phyloP scores from a whole-genome alignment of 2,329 filamentous ascomycete genomes.

The Diaporthe ilicicola region DNA sequence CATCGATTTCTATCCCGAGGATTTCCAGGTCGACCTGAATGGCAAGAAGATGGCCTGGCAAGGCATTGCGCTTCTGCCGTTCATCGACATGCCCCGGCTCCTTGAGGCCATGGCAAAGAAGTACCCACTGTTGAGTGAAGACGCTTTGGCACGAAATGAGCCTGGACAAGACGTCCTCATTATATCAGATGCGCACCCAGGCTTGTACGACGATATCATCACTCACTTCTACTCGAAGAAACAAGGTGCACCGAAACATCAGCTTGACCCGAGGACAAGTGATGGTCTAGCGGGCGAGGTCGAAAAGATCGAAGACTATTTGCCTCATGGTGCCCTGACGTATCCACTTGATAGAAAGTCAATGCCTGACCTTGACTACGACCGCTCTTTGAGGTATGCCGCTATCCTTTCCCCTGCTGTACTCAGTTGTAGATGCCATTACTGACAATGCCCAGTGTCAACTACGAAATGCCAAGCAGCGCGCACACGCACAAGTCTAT shows the following conservation, averaged over 20 bases:
- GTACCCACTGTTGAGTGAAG: constrained; percentile 80
- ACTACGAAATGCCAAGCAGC: constrained; percentile 82
- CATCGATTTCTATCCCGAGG: constrained; percentile 96
- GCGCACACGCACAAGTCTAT: constrained; percentile 88
- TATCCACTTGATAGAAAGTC: constrained; percentile 78
- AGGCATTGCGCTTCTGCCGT: constrained; percentile 90
- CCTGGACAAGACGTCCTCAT: constrained; percentile 84
- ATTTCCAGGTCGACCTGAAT: constrained; percentile 93
- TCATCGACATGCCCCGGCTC: constrained; percentile 91
- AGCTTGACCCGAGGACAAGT: constrained; percentile 77
- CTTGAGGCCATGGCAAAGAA: constrained; percentile 83
- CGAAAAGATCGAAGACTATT: constrained; percentile 82
- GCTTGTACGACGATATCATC: constrained; percentile 84
- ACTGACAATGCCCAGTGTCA: constrained; percentile 67
- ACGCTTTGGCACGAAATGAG: constrained; percentile 81
- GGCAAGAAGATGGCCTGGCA: constrained; percentile 99
- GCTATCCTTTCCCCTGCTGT: constrained; percentile 12
- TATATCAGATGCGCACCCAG: constrained; percentile 81
- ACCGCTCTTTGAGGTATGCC: constrained; percentile 83
- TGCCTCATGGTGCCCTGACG: constrained; percentile 82
- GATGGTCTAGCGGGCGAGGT: constrained; percentile 83
- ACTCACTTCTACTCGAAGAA: constrained; percentile 93
- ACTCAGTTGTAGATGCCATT: not conserved
- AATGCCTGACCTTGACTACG: constrained; percentile 82
- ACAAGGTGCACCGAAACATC: constrained; percentile 71